Percentiles rank a stretch among this genome's conserved stretches.
Evolutionary conservation across 768 basidiomycete species (phyloP).

Genomic region (Rhodotorula diobovata): DNA sequence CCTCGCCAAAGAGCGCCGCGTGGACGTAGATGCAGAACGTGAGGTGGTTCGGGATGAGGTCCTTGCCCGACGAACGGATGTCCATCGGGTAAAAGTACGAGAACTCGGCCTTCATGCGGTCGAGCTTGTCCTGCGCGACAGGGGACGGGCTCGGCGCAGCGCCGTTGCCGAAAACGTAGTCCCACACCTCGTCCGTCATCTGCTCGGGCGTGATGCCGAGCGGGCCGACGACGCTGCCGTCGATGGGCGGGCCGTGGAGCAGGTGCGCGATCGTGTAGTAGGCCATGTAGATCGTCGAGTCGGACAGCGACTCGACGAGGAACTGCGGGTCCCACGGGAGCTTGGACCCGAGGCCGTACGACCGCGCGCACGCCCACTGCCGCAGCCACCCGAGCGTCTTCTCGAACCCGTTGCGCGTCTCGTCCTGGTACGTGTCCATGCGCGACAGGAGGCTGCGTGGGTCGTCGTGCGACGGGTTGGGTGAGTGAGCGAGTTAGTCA

Average conservation of each 20-base stretch:
- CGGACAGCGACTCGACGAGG: conserved; percentile 91
- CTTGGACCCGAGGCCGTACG: conserved; percentile 89
- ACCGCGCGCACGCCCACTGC: conserved; percentile 98
- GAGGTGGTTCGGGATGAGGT: conserved; percentile 89
- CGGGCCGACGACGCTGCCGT: conserved; percentile 72
- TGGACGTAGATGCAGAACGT: conserved; percentile 93
- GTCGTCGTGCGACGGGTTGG: background rate
- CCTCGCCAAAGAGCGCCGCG: conserved; percentile 81
- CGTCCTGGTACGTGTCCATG: conserved; percentile 87
- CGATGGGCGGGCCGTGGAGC: conserved; percentile 71
- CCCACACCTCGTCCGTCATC: conserved; percentile 97
- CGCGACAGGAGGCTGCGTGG: conserved; percentile 63
- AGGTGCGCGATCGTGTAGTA: conserved; percentile 94
- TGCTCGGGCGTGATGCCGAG: conserved; percentile 81
- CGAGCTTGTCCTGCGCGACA: conserved; percentile 69
- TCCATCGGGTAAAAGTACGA: conserved; percentile 98
- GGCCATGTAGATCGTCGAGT: conserved; percentile 97
- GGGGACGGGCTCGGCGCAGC: conserved; percentile 54
- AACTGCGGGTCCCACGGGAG: conserved; percentile 96
- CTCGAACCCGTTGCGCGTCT: conserved; percentile 89
- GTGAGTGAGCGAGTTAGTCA: no score
- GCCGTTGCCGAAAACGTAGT: conserved; percentile 77
- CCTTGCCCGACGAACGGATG: conserved; percentile 95
- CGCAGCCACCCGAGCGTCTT: conserved; percentile 90
- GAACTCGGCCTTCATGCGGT: conserved; percentile 82